Base-by-base conservation (phyloP, 2,329 filamentous ascomycete species). In the Colletotrichum orbiculare region DNA sequence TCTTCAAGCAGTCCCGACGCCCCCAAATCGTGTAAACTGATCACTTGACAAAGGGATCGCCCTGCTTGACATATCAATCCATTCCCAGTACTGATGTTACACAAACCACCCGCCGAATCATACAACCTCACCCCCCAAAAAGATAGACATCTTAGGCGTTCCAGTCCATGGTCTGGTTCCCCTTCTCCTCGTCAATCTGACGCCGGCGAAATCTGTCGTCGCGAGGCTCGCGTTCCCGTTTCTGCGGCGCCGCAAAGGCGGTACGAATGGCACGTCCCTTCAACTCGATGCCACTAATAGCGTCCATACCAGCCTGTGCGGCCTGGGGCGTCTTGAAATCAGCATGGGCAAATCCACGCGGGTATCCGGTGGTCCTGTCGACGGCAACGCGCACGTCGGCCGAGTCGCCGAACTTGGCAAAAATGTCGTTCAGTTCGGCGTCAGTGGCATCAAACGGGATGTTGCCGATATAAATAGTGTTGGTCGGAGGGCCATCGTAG, bases 401-500 rank as follows among this genome's bases (percentile, higher is more conserved):
- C 52, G 95, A 85, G 75, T 92, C 90, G 54, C 85, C 81, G 65
- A 96, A 82, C 33, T 87, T 84, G 63, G 84, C 82, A 85, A 97
- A 95, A 34, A 96, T 78, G 57, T 88, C 84, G 78, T 94, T 94
- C 58, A 97, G 82, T 72, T 97, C 93, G 58, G 87, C 86, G 73
- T 97, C 93, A 8, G 91, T 91, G 81, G 94, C 91, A 79, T 96
- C 91, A 74, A 91, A 96, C 10, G 92, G 89, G 78, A 97, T 88
- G 81, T 96, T 96, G 70, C 93, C 93, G 70, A 97, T 87, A 81
- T 91, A 97, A 39, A 97, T 80, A 2, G 89, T 92, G 15, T 48
- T 10, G 12, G 55, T 67, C 25, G 55, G 55, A 15, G 48, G 17
- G 50, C 52, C 50, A 15, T 35, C n/a, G 49, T 58, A 33, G 33